These are phyloP conservation scores for Bryoerythrophyllum caledonicum DNA, from an alignment of 225 moss, liverwort and hornwort species.

Conservation along the genomic window DNA sequence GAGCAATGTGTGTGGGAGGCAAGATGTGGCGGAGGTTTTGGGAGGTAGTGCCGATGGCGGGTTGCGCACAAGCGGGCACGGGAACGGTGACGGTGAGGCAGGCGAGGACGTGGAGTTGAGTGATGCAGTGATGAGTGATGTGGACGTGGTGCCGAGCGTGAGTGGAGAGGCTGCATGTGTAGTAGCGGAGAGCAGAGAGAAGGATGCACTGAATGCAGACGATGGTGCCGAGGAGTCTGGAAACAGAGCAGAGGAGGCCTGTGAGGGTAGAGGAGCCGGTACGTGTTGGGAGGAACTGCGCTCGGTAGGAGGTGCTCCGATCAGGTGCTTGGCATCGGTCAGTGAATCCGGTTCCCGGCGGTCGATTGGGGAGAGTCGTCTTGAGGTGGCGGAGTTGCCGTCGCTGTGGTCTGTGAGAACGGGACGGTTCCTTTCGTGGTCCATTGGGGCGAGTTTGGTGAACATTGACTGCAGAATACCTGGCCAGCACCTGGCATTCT, in stretches of 20 bases:
- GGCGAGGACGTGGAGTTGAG: constrained; percentile 14
- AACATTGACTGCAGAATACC: constrained; percentile 40
- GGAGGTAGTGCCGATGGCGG: constrained; percentile 25
- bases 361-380: neutral
- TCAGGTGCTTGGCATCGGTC: neutral
- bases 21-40: neutral
- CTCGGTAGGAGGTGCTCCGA: neutral
- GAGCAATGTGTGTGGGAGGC: neutral
- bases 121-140: constrained; percentile 10
- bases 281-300: constrained; percentile 1
- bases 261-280: constrained; percentile 4
- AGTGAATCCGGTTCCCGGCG: neutral
- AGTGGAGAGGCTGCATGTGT: constrained; percentile 25
- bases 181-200: constrained; percentile 15
- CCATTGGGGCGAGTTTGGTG: constrained; percentile 51
- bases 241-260: constrained; percentile 10
- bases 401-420: constrained; percentile 31
- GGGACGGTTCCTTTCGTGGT: constrained; percentile 43
- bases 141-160: constrained; percentile 20
- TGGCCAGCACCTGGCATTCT: constrained; percentile 27
- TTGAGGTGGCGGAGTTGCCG: constrained; percentile 16
- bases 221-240: constrained; percentile 5
- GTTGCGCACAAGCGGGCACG: constrained; percentile 14
- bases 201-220: neutral
- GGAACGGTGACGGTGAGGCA: constrained; percentile 6